Evolutionary conservation across 164 flowering plant genomes (phyloP).

Genomic region (Berberis thunbergii): DNA sequence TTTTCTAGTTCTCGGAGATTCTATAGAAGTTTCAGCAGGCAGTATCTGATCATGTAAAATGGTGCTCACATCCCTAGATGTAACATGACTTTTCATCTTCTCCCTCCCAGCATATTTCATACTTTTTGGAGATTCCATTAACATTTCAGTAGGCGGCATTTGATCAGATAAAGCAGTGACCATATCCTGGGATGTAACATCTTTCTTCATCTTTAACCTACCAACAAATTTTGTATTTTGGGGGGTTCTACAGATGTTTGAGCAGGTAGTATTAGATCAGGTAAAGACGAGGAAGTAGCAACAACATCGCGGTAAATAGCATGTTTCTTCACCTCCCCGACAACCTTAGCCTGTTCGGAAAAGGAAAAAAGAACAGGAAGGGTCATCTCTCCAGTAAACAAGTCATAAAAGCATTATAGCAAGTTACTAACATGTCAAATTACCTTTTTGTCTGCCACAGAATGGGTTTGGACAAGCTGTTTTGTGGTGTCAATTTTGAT

Average conservation of each 20-base stretch:
- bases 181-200: not conserved
- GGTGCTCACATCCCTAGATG: not conserved
- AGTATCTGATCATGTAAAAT: slow-evolving; percentile 6
- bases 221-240: not conserved
- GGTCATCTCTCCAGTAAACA: not conserved
- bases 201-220: slow-evolving; percentile 5
- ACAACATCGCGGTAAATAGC: not conserved
- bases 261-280: not conserved
- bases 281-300: slow-evolving; percentile 2
- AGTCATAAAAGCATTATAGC: too few species aligned
- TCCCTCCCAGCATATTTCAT: slow-evolving; percentile 4
- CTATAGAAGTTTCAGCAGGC: slow-evolving; percentile 6
- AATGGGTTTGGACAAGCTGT: slow-evolving; percentile 19
- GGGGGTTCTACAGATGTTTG: not conserved
- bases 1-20: slow-evolving; percentile 20
- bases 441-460: slow-evolving; percentile 21
- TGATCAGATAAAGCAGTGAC: slow-evolving; percentile 7
- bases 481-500: slow-evolving; percentile 25
- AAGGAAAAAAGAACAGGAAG: not conserved
- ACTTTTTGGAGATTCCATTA: slow-evolving; percentile 19
- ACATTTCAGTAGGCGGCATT: slow-evolving; percentile 2
- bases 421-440: not conserved
- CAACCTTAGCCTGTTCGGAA: slow-evolving; percentile 1
- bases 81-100: slow-evolving; percentile 9
- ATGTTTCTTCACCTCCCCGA: not conserved